Evolutionary conservation across 1,139 yeast genomes (phyloP), one percentile per base, ranked within the genome.

Genomic region (Candida sanyaensis): DNA sequence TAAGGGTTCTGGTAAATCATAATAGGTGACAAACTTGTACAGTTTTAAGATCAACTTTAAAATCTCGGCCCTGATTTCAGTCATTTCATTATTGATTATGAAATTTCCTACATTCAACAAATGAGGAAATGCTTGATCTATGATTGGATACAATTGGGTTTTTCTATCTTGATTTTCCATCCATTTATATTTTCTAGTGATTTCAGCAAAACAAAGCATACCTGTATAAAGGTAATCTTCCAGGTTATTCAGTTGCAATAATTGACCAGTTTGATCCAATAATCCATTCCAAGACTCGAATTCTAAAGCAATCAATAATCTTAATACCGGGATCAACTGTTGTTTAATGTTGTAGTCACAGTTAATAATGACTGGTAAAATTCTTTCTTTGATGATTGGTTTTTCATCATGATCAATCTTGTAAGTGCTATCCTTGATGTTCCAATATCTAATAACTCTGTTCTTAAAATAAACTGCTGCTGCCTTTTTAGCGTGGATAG

Each of bases 381-480:
- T 61, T 37, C 86, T 72, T 12, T 84, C 87, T 52, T 86, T 81
- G 49, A 93, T 81, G 33, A 80, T 72, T 1, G 87, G 88, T 58
- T 84, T 86, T 61, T 92, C 97, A 53, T 79, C 90, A 8, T 73
- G 72, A 54, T 81, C 86, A 13, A 90, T 82, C 13, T 56, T 61
- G 28, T 26, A 44, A 21, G 36, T 37, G 9, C 32, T 42, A 17
- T 45, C 53, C 36, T 55, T 57, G 4, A 65, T 64, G 12, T 61
- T 61, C 98, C 98, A 93, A 52, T 78, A 77, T 49, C 80, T 78
- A 11, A 78, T 69, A 27, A 91, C 75, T 50, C 84, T 75, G 64
- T 93, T 93, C 63, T 93, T 93, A 68, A 93, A 83, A 64, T 84
- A 92, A 28, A 93, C 86, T 0, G 96, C 96, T 13, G 96, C 88